phyloP scores from a whole-genome alignment of 2,329 filamentous ascomycete species.

The Pseudogymnoascus sp. region DNA sequence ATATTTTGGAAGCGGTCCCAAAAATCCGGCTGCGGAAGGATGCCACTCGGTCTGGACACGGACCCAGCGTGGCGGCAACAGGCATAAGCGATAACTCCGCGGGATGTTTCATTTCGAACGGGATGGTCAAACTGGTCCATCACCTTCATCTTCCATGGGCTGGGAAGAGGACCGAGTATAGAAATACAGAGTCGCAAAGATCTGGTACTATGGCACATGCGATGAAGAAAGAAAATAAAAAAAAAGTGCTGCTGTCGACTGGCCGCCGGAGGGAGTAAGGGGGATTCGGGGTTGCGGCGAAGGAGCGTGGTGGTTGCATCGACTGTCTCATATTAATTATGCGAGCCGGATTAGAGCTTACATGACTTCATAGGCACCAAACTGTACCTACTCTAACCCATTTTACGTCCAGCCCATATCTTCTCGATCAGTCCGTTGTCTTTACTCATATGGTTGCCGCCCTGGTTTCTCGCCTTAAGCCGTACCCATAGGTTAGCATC shows the following conservation, averaged over 20 bases:
- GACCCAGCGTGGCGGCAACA: not conserved
- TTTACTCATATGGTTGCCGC: not conserved
- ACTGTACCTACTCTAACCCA: not conserved
- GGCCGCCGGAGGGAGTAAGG: not conserved
- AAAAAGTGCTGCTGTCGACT: too few relatives aligned
- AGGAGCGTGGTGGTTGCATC: not conserved
- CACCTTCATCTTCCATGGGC: not conserved
- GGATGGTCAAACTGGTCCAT: not conserved
- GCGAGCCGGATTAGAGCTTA: too few relatives aligned
- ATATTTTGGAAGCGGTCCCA: not conserved
- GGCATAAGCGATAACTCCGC: not conserved
- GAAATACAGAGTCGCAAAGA: not conserved
- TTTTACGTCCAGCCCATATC: not conserved
- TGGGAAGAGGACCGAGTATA: not conserved
- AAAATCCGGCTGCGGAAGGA: not conserved
- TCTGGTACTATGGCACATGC: not conserved
- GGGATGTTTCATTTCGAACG: not conserved
- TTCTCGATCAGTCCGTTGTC: not conserved
- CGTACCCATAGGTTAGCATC: not conserved
- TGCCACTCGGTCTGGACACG: not conserved
- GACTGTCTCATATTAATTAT: not conserved
- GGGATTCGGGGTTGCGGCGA: not conserved
- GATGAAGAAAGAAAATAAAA: not conserved
- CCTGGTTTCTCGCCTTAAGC: not conserved
- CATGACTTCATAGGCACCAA: too few relatives aligned